Conservation (phyloP, 1,284 basidiomycete genomes). For the Microstroma glucosiphilum region DNA sequence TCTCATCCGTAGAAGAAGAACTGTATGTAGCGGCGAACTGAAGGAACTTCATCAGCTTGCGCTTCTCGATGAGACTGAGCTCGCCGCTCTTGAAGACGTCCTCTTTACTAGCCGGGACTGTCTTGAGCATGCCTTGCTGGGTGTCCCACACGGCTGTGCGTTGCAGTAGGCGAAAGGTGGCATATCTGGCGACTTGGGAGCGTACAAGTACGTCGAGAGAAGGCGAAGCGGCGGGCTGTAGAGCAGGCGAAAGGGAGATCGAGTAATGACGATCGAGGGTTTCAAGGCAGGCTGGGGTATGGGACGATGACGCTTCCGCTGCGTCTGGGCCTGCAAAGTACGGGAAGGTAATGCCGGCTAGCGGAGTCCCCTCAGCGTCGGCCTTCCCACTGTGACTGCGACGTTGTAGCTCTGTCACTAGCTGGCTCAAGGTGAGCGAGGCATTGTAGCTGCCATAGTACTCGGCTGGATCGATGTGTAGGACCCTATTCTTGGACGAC, state of each 20-base stretch:
- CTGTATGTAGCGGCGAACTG: constrained; percentile 63
- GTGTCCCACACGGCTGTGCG: constrained; percentile 20
- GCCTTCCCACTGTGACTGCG: constrained; percentile 32
- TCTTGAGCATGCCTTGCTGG: not conserved
- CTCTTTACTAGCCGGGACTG: constrained; percentile 86
- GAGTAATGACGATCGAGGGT: constrained; percentile 62
- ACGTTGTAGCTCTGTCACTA: constrained; percentile 60
- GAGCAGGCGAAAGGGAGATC: constrained; percentile 71
- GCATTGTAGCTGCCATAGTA: constrained; percentile 83
- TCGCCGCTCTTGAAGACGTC: constrained; percentile 71
- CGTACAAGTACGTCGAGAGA: constrained; percentile 72
- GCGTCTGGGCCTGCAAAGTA: not conserved
- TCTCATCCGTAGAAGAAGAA: constrained; percentile 20
- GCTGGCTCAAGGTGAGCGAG: constrained; percentile 72
- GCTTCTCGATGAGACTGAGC: constrained; percentile 75
- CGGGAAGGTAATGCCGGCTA: constrained; percentile 18
- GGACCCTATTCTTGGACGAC: constrained; percentile 69
- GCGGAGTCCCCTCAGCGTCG: not conserved
- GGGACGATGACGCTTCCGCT: not conserved
- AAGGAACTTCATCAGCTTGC: constrained; percentile 85
- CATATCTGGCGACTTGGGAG: constrained; percentile 83
- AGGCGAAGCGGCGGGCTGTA: constrained; percentile 73
- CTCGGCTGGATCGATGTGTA: constrained; percentile 75
- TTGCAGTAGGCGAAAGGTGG: constrained; percentile 81
- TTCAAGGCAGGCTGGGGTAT: constrained; percentile 16